Evolutionary conservation across 495 filamentous ascomycete species (phyloP).

Genomic region (Emericellopsis terricola): DNA sequence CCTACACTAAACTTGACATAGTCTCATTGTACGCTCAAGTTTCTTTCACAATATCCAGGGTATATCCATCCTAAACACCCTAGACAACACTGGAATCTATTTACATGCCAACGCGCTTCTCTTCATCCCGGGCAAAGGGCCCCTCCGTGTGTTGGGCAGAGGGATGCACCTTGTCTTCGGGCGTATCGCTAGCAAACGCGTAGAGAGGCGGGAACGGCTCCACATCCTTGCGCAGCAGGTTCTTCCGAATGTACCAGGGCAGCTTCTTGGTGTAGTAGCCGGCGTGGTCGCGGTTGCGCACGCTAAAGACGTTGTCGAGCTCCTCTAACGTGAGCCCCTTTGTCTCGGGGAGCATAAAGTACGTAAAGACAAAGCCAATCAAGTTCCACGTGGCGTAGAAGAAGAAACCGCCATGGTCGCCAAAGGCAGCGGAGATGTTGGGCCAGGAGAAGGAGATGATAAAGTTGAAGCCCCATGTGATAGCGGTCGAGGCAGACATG

Average conservation of each 20-base stretch:
- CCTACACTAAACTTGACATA: too few relatives aligned
- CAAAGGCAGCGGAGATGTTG: conserved; percentile 31
- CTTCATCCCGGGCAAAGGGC: too few relatives aligned
- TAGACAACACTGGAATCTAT: too few relatives aligned
- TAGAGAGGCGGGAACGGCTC: conserved; percentile 16
- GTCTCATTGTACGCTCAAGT: too few relatives aligned
- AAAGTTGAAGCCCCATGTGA: conserved; percentile 54
- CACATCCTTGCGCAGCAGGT: conserved; percentile 31
- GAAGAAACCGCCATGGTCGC: conserved; percentile 39
- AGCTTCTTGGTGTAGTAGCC: conserved; percentile 16
- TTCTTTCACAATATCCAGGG: too few relatives aligned
- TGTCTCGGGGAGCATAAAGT: conserved; percentile 64
- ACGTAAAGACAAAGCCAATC: conserved; percentile 47
- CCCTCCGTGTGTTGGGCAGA: background rate
- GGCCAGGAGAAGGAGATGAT: conserved; percentile 53
- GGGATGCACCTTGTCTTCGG: background rate
- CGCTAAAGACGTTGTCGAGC: conserved; percentile 37
- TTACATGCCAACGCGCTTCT: too few relatives aligned
- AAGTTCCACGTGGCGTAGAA: conserved; percentile 59
- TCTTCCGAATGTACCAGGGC: conserved; percentile 32
- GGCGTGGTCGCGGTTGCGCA: conserved; percentile 32
- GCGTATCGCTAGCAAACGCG: background rate
- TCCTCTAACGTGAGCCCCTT: conserved; percentile 67
- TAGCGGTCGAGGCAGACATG: conserved; percentile 51
- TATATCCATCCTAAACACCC: too few relatives aligned